phyloP scores from a whole-genome alignment of 768 basidiomycete genomes.

The Serendipita sp. region DNA sequence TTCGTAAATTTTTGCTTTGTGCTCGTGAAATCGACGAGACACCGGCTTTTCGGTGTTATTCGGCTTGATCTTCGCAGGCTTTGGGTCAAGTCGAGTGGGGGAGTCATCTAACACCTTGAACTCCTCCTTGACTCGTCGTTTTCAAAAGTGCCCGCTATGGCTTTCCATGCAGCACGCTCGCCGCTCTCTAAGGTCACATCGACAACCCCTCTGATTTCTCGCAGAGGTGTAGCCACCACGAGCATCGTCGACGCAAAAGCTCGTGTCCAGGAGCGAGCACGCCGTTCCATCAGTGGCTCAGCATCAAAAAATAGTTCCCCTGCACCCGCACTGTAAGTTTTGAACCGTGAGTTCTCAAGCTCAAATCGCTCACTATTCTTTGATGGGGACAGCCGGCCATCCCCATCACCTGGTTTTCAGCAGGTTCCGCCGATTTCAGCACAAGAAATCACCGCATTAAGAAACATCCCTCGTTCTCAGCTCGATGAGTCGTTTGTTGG shows the following conservation, averaged over 20 bases:
- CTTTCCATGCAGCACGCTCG: background rate
- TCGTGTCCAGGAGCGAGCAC: conserved; percentile 59
- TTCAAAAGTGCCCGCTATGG: background rate
- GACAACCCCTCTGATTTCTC: background rate
- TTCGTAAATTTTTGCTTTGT: background rate
- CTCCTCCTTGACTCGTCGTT: background rate
- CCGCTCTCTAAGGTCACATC: conserved; percentile 1
- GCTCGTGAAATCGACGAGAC: background rate
- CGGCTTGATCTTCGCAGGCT: background rate
- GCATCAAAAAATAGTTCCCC: conserved; percentile 42
- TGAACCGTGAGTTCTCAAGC: background rate
- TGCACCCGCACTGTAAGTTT: conserved; percentile 41
- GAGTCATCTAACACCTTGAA: background rate
- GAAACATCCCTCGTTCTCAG: background rate
- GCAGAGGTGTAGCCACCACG: conserved; percentile 1
- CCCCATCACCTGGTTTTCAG: conserved; percentile 35
- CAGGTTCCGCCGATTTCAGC: conserved; percentile 10
- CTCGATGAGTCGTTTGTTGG: conserved; percentile 77
- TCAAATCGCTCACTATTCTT: background rate
- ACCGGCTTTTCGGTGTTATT: conserved; percentile 2
- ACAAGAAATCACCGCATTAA: conserved; percentile 29
- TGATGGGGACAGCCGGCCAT: conserved; percentile 35
- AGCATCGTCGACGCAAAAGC: conserved; percentile 61
- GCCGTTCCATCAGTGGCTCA: conserved; percentile 50
- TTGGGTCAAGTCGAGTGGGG: background rate